phyloP scores from a whole-genome alignment of 1,139 yeast genomes.

The Yamadazyma atmosphaerica region DNA sequence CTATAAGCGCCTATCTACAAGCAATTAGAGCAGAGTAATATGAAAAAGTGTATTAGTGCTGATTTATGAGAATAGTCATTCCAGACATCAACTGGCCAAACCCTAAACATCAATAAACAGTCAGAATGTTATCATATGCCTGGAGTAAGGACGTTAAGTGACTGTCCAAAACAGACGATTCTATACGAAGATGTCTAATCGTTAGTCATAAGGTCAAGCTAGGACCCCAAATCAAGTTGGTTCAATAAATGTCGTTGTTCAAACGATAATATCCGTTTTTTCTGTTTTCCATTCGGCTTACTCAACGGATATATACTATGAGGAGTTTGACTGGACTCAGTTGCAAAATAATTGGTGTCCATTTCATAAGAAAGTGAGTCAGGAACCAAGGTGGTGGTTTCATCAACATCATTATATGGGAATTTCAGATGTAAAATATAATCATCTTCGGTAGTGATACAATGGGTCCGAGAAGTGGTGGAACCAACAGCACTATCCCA shows the following conservation, averaged over 20 bases:
- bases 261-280: slow-evolving; percentile 18
- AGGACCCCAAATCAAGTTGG: slow-evolving; percentile 14
- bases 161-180: too few species aligned
- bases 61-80: too few species aligned
- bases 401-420: slow-evolving; percentile 20
- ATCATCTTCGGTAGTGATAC: slow-evolving; percentile 17
- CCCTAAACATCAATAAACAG: too few species aligned
- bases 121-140: too few species aligned
- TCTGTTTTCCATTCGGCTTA: slow-evolving; percentile 4
- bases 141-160: too few species aligned
- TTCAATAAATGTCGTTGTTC: slow-evolving; percentile 22
- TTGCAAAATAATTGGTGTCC: slow-evolving; percentile 8
- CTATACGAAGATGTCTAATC: too few species aligned
- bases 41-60: too few species aligned
- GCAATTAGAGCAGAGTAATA: too few species aligned
- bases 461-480: neutral
- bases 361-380: slow-evolving; percentile 11
- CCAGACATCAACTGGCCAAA: too few species aligned
- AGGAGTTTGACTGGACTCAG: slow-evolving; percentile 8
- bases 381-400: slow-evolving; percentile 6
- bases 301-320: slow-evolving; percentile 7
- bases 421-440: slow-evolving; percentile 21
- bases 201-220: too few species aligned
- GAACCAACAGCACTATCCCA: slow-evolving; percentile 43
- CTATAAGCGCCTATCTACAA: too few species aligned